phyloP scores from a whole-genome alignment of 257 asterid species.

The Agastache rugosa region DNA sequence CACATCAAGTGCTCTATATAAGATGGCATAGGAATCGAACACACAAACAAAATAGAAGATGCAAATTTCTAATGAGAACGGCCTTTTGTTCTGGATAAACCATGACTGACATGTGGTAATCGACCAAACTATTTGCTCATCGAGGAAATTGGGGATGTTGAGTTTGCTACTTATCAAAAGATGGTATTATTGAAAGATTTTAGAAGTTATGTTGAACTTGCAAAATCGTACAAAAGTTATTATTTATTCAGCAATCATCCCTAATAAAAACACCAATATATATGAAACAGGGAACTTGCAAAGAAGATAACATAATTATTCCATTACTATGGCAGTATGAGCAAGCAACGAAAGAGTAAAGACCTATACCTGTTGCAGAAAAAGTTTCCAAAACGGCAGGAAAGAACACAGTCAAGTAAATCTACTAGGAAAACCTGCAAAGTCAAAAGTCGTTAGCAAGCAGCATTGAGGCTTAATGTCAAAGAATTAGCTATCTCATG shows the following conservation, averaged over 20 bases:
- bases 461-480: conserved; percentile 4
- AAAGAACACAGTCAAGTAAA: conserved; percentile 77
- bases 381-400: conserved; percentile 95
- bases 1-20: background rate
- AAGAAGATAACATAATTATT: conserved; percentile 9
- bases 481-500: conserved; percentile 28
- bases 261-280: background rate
- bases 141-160: background rate
- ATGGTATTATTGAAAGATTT: background rate
- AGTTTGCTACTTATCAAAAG: background rate
- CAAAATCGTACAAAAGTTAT: background rate
- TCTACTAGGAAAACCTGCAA: conserved; percentile 93
- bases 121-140: background rate
- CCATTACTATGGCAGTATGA: background rate
- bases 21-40: conserved; percentile 9
- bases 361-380: conserved; percentile 88
- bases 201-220: background rate
- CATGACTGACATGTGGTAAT: conserved; percentile 21
- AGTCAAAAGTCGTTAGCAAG: conserved; percentile 29
- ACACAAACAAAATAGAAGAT: background rate
- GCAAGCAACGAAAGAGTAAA: background rate
- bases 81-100: background rate
- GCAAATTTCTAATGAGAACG: conserved; percentile 8
- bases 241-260: background rate
- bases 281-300: background rate